Percentiles rank a stretch among this genome's conserved stretches.
These are phyloP conservation scores for Myrica gale DNA, from an alignment of 306 rosid species.

Conservation along the genomic window DNA sequence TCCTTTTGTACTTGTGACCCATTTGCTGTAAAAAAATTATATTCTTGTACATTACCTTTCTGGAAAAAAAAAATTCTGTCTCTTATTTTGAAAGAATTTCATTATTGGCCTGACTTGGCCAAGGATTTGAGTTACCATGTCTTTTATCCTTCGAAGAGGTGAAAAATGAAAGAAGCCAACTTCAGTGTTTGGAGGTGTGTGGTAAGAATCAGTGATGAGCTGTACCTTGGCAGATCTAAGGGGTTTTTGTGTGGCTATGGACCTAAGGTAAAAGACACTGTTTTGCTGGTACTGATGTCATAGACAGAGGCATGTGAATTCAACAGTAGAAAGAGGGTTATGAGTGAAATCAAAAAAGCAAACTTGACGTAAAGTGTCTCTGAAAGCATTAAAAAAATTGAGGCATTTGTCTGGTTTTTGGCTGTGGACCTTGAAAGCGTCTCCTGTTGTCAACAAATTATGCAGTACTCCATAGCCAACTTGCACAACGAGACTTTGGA, in stretches of 20 bases:
- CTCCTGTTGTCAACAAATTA: no score
- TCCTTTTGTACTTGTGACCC: conserved; percentile 30
- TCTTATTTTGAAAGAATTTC: neutral
- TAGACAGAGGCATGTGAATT: conserved; percentile 10
- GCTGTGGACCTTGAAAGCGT: no score
- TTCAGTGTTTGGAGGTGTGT: conserved; percentile 9
- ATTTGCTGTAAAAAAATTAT: conserved; percentile 29
- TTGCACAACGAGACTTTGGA: neutral
- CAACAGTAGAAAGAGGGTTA: neutral
- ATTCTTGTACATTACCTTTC: conserved; percentile 5
- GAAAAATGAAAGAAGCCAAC: neutral
- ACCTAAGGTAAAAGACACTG: conserved; percentile 1
- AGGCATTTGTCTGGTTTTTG: neutral
- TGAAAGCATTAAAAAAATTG: neutral
- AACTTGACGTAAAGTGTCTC: neutral
- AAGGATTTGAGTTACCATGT: neutral
- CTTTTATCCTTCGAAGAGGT: no score
- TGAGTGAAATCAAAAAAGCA: conserved; percentile 2
- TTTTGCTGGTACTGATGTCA: neutral
- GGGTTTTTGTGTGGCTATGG: conserved; percentile 22
- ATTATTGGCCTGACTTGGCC: neutral
- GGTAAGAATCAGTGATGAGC: conserved; percentile 19
- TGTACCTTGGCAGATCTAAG: conserved; percentile 20
- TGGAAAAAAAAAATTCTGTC: neutral
- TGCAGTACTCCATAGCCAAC: neutral